Conservation (phyloP, 2,329 filamentous ascomycete genomes). For the Ascosphaera apis region DNA sequence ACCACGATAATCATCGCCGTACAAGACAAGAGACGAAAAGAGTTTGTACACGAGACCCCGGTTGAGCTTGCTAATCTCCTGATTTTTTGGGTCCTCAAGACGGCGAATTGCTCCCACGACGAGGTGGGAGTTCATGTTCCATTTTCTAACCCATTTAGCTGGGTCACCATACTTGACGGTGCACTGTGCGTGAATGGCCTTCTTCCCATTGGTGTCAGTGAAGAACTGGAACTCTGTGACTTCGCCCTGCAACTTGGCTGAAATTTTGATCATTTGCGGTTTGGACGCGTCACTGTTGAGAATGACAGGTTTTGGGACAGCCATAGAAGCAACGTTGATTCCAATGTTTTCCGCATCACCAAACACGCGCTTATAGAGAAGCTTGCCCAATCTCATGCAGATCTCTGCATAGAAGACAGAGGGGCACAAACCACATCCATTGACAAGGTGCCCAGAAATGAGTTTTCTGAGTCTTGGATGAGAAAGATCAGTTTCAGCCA, state of each 20-base stretch:
- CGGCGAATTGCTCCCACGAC: not conserved
- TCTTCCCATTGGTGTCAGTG: not conserved
- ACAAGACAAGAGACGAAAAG: slow-evolving; percentile 15
- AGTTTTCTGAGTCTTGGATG: not conserved
- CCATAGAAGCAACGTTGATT: slow-evolving; percentile 3
- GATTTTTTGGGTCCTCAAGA: not conserved
- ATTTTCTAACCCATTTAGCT: not conserved
- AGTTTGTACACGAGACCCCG: slow-evolving; percentile 16
- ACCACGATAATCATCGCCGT: slow-evolving; percentile 13
- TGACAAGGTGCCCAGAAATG: slow-evolving; percentile 3
- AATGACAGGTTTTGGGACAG: slow-evolving; percentile 3
- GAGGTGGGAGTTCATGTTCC: not conserved
- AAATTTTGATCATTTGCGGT: not conserved
- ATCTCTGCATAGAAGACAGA: slow-evolving; percentile 5
- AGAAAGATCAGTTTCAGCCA: not conserved
- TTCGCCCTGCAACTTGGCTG: not conserved
- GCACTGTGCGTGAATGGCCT: not conserved
- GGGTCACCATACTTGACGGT: not conserved
- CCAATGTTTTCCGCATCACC: not conserved
- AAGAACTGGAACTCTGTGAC: not conserved
- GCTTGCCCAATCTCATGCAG: slow-evolving; percentile 2
- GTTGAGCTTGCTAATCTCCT: slow-evolving; percentile 5
- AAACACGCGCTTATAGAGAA: slow-evolving; percentile 2
- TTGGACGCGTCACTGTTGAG: not conserved
- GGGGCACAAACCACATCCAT: slow-evolving; percentile 3